phyloP scores from a whole-genome alignment of 2,329 filamentous ascomycete genomes.

The Phyllosticta capitalensis region DNA sequence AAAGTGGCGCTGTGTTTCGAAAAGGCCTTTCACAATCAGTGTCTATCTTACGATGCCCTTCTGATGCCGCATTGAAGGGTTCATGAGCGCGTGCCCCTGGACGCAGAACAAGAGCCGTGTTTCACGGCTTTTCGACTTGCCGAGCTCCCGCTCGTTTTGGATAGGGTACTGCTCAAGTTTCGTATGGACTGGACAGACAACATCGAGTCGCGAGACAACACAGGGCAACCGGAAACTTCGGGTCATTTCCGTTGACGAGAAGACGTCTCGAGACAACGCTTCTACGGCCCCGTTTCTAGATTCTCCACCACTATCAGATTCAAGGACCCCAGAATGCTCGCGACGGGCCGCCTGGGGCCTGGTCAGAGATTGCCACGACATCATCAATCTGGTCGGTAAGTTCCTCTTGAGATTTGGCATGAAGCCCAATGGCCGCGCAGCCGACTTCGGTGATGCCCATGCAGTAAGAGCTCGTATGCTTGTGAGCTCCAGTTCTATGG shows the following conservation, averaged over 20 bases:
- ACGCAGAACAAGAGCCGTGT: neutral
- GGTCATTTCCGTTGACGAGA: neutral
- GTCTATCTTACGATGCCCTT: neutral
- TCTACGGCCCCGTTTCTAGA: neutral
- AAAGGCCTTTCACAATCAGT: neutral
- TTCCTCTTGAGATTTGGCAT: neutral
- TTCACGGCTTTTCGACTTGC: neutral
- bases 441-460: neutral
- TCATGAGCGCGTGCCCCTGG: neutral
- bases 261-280: neutral
- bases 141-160: neutral
- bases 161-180: neutral
- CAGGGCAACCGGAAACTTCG: neutral
- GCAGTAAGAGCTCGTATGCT: neutral
- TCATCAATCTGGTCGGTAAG: neutral
- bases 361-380: neutral
- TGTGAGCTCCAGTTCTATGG: neutral
- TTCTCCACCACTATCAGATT: neutral
- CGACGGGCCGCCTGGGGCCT: neutral
- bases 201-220: neutral
- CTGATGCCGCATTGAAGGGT: neutral
- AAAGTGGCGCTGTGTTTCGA: neutral
- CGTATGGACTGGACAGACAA: neutral
- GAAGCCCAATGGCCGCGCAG: neutral
- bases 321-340: neutral